These are phyloP conservation scores for Diutina siamensis DNA, from an alignment of 1,139 yeast genomes.

Conservation along the genomic window DNA sequence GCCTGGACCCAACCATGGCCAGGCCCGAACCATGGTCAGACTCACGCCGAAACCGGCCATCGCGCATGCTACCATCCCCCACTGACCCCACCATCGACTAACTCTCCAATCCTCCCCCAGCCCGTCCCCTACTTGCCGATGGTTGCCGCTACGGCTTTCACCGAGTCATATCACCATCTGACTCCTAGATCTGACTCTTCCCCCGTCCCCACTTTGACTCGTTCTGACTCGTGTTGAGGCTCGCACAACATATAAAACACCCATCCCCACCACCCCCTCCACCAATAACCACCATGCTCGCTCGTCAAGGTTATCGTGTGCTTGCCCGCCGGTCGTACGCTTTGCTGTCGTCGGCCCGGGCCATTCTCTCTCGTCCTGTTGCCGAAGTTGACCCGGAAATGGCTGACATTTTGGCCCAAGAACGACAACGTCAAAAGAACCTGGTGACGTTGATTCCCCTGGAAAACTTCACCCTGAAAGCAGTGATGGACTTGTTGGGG, in stretches of 20 bases:
- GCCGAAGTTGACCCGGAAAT: slow-evolving; percentile 59
- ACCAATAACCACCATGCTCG: neutral
- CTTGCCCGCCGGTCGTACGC: neutral
- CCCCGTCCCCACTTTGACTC: too few relatives aligned
- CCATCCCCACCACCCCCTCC: neutral
- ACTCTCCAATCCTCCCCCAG: too few relatives aligned
- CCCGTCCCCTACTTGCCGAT: too few relatives aligned
- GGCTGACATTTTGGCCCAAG: slow-evolving; percentile 71
- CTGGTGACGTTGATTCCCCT: slow-evolving; percentile 92
- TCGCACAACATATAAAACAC: neutral
- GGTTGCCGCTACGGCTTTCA: too few relatives aligned
- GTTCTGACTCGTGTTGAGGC: too few relatives aligned
- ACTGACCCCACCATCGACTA: too few relatives aligned
- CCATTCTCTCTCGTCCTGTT: slow-evolving; percentile 1
- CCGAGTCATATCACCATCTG: too few relatives aligned
- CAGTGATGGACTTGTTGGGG: slow-evolving; percentile 94
- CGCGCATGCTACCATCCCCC: too few relatives aligned
- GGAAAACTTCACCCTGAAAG: slow-evolving; percentile 92
- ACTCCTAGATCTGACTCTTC: too few relatives aligned
- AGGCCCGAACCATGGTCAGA: too few relatives aligned
- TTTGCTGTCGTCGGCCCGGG: slow-evolving; percentile 3
- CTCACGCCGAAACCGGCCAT: too few relatives aligned
- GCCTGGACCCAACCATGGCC: too few relatives aligned
- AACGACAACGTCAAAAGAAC: slow-evolving; percentile 87
- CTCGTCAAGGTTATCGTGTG: neutral